Percentiles rank a stretch among this genome's conserved stretches.
Conservation (phyloP, 169 alveolate genomes). For the Plasmodium vivax region DNA sequence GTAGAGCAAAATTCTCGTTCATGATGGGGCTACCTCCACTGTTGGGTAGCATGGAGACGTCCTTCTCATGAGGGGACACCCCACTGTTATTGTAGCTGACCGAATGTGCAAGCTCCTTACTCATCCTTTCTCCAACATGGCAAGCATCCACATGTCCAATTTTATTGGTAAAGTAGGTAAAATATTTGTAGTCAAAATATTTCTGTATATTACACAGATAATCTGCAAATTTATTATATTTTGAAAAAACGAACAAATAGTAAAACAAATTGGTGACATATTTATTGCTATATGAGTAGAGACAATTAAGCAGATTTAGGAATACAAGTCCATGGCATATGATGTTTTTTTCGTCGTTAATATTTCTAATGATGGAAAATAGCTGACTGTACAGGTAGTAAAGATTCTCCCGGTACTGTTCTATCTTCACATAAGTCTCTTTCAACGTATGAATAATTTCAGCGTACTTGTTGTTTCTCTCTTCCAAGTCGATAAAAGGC, state of each 20-base stretch:
- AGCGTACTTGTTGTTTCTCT: conserved; percentile 16
- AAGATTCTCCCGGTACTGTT: conserved; percentile 27
- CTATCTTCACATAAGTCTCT: conserved; percentile 8
- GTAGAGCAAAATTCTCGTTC: conserved; percentile 16
- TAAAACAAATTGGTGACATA: conserved; percentile 46
- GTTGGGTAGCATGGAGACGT: neutral
- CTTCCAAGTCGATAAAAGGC: conserved; percentile 10
- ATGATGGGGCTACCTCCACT: neutral
- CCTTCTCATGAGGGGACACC: neutral
- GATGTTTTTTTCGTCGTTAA: conserved; percentile 69
- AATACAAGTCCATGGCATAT: conserved; percentile 50
- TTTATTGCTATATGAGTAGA: conserved; percentile 40
- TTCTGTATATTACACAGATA: conserved; percentile 38
- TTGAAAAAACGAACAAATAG: conserved; percentile 48
- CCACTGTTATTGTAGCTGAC: neutral
- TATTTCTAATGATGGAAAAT: conserved; percentile 36
- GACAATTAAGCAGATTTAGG: conserved; percentile 22
- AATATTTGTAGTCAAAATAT: conserved; percentile 60
- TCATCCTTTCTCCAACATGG: neutral
- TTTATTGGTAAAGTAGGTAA: conserved; percentile 9
- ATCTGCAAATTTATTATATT: conserved; percentile 57
- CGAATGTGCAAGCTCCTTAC: neutral
- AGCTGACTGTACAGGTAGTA: conserved; percentile 44
- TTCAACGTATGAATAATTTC: conserved; percentile 24
- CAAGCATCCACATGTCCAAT: neutral